Percentiles rank a stretch among this genome's conserved stretches.
These are phyloP conservation scores for Candida berthetii DNA, from an alignment of 805 yeast species.

Conservation along the genomic window DNA sequence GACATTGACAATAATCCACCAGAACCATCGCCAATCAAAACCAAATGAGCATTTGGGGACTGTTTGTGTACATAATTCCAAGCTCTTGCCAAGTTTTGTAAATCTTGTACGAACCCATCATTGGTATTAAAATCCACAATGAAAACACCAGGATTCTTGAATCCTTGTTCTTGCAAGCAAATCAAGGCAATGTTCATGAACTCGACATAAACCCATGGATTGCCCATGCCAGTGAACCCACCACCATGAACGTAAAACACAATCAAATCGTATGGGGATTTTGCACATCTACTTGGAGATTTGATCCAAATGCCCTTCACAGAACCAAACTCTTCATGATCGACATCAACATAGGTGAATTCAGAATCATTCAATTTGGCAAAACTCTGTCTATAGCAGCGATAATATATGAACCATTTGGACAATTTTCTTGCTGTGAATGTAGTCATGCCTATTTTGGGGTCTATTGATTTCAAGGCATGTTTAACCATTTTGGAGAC, in stretches of 20 bases:
- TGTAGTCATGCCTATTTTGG: background rate
- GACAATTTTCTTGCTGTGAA: background rate
- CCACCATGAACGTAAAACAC: conserved; percentile 40
- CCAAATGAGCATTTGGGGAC: conserved; percentile 21
- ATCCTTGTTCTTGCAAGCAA: conserved; percentile 40
- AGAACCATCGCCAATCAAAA: conserved; percentile 39
- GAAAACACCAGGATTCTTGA: conserved; percentile 38
- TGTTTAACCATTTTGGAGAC: background rate
- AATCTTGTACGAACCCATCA: conserved; percentile 18
- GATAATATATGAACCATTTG: background rate
- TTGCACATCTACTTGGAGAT: conserved; percentile 24
- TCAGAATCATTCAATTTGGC: conserved; percentile 1
- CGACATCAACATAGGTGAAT: conserved; percentile 12
- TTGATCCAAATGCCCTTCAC: conserved; percentile 26
- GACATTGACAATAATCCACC: conserved; percentile 40
- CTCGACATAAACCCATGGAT: conserved; percentile 38
- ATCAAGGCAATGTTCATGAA: conserved; percentile 34
- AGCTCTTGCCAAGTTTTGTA: conserved; percentile 18
- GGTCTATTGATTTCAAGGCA: background rate
- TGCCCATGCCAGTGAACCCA: conserved; percentile 11
- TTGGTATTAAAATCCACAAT: conserved; percentile 24
- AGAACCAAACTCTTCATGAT: conserved; percentile 4
- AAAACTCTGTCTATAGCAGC: conserved; percentile 1
- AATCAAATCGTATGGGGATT: conserved; percentile 26
- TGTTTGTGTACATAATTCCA: conserved; percentile 24